phyloP scores from a whole-genome alignment of 1,284 basidiomycete genomes.

The Tremellales sp. region DNA sequence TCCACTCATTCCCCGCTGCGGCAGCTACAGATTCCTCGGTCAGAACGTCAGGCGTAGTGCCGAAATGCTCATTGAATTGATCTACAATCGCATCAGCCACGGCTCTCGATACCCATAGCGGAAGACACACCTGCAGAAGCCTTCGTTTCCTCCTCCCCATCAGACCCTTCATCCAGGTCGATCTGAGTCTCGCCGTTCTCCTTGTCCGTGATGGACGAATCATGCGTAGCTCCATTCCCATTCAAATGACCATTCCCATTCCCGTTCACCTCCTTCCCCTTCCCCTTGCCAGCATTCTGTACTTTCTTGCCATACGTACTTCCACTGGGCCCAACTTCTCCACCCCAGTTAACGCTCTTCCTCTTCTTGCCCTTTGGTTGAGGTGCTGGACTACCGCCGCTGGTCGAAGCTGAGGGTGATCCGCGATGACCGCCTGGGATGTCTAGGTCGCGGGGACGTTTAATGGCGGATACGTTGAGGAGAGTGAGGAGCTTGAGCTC shows the following conservation, averaged over 20 bases:
- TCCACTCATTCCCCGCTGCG: slow-evolving; percentile 36
- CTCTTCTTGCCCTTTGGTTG: slow-evolving; percentile 16
- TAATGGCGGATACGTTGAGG: slow-evolving; percentile 81
- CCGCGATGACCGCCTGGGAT: slow-evolving; percentile 47
- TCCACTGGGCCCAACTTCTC: slow-evolving; percentile 47
- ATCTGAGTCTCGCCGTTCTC: slow-evolving; percentile 5
- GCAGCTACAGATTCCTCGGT: slow-evolving; percentile 19
- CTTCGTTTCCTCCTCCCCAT: slow-evolving; percentile 21
- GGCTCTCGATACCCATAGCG: not conserved
- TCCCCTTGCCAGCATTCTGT: slow-evolving; percentile 6
- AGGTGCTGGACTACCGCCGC: not conserved
- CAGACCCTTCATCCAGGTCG: slow-evolving; percentile 15
- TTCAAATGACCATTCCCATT: slow-evolving; percentile 9
- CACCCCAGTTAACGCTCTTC: slow-evolving; percentile 42
- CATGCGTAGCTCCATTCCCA: slow-evolving; percentile 12
- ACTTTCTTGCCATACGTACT: slow-evolving; percentile 29
- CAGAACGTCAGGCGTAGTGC: slow-evolving; percentile 31
- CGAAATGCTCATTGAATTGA: slow-evolving; percentile 47
- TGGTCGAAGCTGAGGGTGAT: slow-evolving; percentile 49
- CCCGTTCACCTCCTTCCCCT: slow-evolving; percentile 15
- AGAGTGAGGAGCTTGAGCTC: slow-evolving; percentile 74
- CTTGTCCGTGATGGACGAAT: slow-evolving; percentile 9
- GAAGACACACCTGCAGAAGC: slow-evolving; percentile 8
- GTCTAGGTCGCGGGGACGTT: slow-evolving; percentile 52
- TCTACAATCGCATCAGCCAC: slow-evolving; percentile 24